Evolutionary conservation across 371 early-diverging fungal species (phyloP).

Genomic region (Circinella minor): DNA sequence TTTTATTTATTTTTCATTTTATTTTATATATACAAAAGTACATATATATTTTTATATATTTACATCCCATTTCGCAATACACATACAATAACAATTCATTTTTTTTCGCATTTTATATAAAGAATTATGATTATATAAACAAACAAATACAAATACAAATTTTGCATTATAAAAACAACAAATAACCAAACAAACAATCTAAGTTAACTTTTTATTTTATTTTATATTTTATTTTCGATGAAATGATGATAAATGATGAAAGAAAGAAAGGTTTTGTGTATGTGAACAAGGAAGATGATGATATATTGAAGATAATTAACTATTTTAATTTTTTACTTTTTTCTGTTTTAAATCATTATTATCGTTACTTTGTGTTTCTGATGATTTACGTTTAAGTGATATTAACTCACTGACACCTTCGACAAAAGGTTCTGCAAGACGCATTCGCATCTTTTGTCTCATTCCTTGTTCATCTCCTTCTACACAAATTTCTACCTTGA

Average conservation of each 20-base stretch:
- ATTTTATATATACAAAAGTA: neutral
- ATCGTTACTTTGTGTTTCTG: neutral
- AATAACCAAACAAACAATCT: too few species aligned
- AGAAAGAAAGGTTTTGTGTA: too few species aligned
- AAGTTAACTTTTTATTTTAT: too few species aligned
- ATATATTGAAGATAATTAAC: neutral
- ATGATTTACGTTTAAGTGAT: conserved; percentile 5
- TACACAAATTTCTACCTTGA: conserved; percentile 78
- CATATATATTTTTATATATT: conserved; percentile 1
- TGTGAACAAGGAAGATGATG: too few species aligned
- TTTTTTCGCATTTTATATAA: too few species aligned
- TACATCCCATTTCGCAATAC: neutral
- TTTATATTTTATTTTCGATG: too few species aligned
- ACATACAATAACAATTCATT: neutral
- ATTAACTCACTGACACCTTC: conserved; percentile 52
- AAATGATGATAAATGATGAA: too few species aligned
- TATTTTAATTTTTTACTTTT: conserved; percentile 2
- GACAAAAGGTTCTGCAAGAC: conserved; percentile 70
- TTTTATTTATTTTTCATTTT: neutral
- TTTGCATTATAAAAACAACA: too few species aligned
- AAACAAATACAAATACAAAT: too few species aligned
- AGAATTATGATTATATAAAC: too few species aligned
- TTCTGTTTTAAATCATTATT: neutral
- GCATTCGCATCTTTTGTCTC: conserved; percentile 72
- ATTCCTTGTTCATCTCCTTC: conserved; percentile 76